Percentiles rank a stretch among this genome's conserved stretches.
Evolutionary conservation across 2,329 filamentous ascomycete species (phyloP).

Genomic region (Apiospora marii): DNA sequence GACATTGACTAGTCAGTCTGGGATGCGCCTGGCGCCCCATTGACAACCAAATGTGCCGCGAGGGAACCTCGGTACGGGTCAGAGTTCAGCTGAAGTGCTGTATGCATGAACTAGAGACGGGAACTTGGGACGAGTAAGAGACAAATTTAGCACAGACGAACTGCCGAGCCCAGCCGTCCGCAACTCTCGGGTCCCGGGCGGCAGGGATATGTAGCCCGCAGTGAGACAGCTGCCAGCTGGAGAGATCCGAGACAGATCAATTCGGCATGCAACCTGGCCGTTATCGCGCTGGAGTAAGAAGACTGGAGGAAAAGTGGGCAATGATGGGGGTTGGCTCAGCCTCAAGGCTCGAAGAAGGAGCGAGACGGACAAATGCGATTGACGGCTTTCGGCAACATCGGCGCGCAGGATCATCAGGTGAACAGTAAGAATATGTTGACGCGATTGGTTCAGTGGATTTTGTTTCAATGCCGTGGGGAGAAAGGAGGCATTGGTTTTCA

Average conservation of each 20-base stretch:
- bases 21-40: not conserved
- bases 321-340: not conserved
- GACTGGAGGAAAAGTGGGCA: not conserved
- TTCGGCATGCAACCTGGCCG: not conserved
- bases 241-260: not conserved
- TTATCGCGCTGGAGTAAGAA: too few relatives aligned
- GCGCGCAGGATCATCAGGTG: not conserved
- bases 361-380: not conserved
- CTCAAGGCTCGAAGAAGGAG: too few relatives aligned
- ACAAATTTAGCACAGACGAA: not conserved
- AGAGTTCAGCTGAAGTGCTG: not conserved
- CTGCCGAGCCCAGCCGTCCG: not conserved
- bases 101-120: constrained; percentile 3
- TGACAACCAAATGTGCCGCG: not conserved
- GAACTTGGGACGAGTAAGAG: not conserved
- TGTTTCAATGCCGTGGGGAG: constrained; percentile 6
- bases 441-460: not conserved
- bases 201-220: not conserved
- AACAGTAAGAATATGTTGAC: not conserved
- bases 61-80: not conserved
- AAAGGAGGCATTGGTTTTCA: not conserved
- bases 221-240: not conserved
- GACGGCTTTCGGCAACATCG: not conserved
- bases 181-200: constrained; percentile 1
- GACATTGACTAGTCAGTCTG: not conserved